These are phyloP conservation scores for Neurospora africana DNA, from an alignment of 495 filamentous ascomycete genomes.

Conservation along the genomic window DNA sequence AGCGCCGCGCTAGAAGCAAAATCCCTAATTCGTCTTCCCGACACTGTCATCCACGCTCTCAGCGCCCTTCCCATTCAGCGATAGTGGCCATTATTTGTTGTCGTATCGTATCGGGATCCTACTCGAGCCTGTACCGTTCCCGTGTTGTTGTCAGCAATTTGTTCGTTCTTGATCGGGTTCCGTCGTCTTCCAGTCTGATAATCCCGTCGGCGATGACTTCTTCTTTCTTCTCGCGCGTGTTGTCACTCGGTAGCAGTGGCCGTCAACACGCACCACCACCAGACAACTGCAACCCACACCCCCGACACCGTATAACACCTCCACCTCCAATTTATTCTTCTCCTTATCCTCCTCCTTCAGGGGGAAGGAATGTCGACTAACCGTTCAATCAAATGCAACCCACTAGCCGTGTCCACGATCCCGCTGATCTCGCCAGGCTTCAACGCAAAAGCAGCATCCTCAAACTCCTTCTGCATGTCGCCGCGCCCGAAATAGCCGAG, in stretches of 20 bases:
- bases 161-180: neutral
- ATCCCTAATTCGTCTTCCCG: neutral
- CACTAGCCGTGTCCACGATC: conserved; percentile 85
- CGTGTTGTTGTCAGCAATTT: neutral
- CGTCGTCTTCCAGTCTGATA: no score
- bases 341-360: neutral
- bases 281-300: neutral
- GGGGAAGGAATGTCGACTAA: conserved; percentile 30
- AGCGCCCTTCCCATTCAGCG: neutral
- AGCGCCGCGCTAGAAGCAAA: neutral
- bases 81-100: neutral
- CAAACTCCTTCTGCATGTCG: conserved; percentile 99
- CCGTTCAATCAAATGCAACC: conserved; percentile 93
- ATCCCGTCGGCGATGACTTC: no score
- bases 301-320: neutral
- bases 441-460: conserved; percentile 83
- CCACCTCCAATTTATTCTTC: neutral
- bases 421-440: conserved; percentile 74
- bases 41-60: neutral
- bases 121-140: neutral
- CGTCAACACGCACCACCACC: neutral
- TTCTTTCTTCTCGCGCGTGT: neutral
- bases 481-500: conserved; percentile 86
- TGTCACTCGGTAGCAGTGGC: neutral
- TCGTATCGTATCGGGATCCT: neutral